Evolutionary conservation across 1,284 basidiomycete genomes (phyloP).

Genomic region (Flammula alnicola): DNA sequence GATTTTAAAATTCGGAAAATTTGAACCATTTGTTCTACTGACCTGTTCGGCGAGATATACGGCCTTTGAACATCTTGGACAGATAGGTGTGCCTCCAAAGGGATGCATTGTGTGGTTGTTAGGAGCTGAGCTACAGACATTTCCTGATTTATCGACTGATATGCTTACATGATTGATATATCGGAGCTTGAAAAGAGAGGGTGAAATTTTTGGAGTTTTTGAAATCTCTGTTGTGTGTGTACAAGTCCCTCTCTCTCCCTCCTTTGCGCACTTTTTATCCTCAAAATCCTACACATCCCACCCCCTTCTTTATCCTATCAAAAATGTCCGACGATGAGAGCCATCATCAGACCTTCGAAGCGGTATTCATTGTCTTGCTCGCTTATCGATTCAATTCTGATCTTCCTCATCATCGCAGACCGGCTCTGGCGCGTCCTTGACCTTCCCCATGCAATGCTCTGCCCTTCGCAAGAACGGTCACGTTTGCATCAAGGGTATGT

Average conservation of each 20-base stretch:
- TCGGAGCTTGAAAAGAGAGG: constrained; percentile 36
- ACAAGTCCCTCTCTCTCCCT: constrained; percentile 4
- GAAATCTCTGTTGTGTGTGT: constrained; percentile 25
- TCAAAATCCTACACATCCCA: constrained; percentile 25
- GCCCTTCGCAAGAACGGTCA: constrained; percentile 94
- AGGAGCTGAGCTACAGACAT: too few species aligned
- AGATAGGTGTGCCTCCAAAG: constrained; percentile 61
- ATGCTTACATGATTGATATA: constrained; percentile 28
- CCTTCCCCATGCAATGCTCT: constrained; percentile 97
- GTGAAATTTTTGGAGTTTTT: constrained; percentile 33
- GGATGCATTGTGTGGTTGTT: too few species aligned
- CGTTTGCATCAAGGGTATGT: constrained; percentile 92
- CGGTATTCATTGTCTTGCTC: constrained; percentile 42
- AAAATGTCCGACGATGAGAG: constrained; percentile 91
- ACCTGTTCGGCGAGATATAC: constrained; percentile 87
- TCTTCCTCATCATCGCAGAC: constrained; percentile 44
- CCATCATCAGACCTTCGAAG: constrained; percentile 91
- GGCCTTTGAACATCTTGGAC: constrained; percentile 66
- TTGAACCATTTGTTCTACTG: too few species aligned
- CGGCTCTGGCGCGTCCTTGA: constrained; percentile 83
- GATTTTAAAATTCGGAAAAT: constrained; percentile 4
- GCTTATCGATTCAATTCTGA: constrained; percentile 24
- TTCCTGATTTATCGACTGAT: constrained; percentile 23
- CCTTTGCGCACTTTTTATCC: constrained; percentile 16
- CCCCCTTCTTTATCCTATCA: constrained; percentile 23